Conservation (phyloP, 768 basidiomycete genomes). For the Candolleomyces efflorescens region DNA sequence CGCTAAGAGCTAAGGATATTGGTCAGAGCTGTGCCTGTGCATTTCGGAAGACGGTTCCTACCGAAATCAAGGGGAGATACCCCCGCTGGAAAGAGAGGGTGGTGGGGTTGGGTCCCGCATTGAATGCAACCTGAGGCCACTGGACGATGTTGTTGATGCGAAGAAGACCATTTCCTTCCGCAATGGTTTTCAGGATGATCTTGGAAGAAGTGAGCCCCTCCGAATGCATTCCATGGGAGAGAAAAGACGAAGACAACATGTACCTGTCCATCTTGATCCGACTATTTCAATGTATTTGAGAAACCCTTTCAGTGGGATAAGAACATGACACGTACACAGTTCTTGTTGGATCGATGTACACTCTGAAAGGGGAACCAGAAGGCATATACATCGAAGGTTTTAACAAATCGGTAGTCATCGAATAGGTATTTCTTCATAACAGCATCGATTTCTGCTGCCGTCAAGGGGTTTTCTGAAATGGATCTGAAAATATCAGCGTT, state of each 20-base stretch:
- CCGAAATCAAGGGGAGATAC: conserved; percentile 49
- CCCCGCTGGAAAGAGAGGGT: conserved; percentile 58
- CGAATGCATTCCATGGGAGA: neutral
- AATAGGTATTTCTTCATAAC: conserved; percentile 37
- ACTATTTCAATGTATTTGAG: conserved; percentile 21
- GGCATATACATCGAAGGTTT: conserved; percentile 38
- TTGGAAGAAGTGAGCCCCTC: conserved; percentile 11
- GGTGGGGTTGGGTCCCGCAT: conserved; percentile 27
- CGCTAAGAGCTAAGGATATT: conserved; percentile 44
- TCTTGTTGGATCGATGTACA: conserved; percentile 28
- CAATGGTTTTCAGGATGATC: conserved; percentile 35
- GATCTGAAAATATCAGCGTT: conserved; percentile 4
- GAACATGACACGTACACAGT: conserved; percentile 34
- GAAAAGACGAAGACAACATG: conserved; percentile 10
- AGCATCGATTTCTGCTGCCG: conserved; percentile 46
- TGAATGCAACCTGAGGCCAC: conserved; percentile 38
- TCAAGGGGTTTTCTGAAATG: conserved; percentile 15
- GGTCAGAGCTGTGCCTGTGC: neutral
- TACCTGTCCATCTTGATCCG: conserved; percentile 50
- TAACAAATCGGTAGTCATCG: conserved; percentile 40
- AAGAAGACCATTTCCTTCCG: conserved; percentile 43
- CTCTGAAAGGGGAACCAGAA: conserved; percentile 38
- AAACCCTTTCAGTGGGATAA: neutral
- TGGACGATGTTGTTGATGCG: conserved; percentile 47
- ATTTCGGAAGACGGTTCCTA: conserved; percentile 15